A percentile compares a stretch with the other conserved stretches of the same genome.
phyloP scores from a whole-genome alignment of 2,329 filamentous ascomycete genomes.

The Cryphonectria nitschkei region DNA sequence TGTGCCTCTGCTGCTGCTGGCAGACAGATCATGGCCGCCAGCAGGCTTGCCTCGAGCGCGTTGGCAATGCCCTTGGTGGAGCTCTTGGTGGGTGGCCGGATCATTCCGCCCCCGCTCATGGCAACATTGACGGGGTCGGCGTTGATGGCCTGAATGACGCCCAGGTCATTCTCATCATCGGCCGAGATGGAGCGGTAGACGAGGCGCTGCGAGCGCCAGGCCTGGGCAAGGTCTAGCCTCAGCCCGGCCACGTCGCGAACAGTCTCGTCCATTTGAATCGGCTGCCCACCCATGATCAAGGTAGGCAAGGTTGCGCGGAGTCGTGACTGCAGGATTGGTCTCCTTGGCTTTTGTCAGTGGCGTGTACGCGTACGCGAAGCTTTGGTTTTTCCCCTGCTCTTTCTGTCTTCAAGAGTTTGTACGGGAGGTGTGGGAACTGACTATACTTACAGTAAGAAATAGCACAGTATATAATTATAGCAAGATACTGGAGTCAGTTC shows the following conservation, averaged over 20 bases:
- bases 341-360: background rate
- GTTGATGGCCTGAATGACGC: slow-evolving; percentile 38
- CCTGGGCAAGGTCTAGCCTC: background rate
- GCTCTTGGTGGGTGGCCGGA: slow-evolving; percentile 34
- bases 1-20: slow-evolving; percentile 30
- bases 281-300: background rate
- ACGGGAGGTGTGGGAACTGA: no score
- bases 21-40: slow-evolving; percentile 45
- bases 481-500: background rate
- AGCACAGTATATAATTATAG: background rate
- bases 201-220: slow-evolving; percentile 43
- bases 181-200: slow-evolving; percentile 42
- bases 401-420: no score
- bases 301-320: background rate
- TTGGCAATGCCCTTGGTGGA: slow-evolving; percentile 8
- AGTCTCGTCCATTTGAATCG: background rate
- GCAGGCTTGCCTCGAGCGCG: slow-evolving; percentile 36
- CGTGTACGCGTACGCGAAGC: no score
- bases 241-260: background rate
- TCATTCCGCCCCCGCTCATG: slow-evolving; percentile 35
- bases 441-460: background rate
- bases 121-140: slow-evolving; percentile 36
- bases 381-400: no score
- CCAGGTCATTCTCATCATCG: slow-evolving; percentile 38
- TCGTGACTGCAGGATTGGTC: background rate